phyloP scores from a whole-genome alignment of 768 basidiomycete species.

The Mycena crocata region DNA sequence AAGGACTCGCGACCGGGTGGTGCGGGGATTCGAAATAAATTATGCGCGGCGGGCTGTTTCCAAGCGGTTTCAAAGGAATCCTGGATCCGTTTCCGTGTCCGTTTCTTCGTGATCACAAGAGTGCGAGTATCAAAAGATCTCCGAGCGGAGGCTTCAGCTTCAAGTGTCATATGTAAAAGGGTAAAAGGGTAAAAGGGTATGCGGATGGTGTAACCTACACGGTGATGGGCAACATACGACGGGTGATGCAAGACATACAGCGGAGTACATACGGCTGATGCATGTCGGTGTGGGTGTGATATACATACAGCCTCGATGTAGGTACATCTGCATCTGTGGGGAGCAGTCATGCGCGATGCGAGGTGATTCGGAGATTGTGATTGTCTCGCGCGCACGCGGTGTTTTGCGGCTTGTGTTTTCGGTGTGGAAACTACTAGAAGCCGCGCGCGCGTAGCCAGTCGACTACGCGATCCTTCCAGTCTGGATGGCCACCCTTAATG shows the following conservation, averaged over 20 bases:
- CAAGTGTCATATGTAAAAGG: not conserved
- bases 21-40: constrained; percentile 17
- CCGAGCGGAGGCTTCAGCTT: constrained; percentile 3
- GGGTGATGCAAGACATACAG: not conserved
- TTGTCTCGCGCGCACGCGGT: constrained; percentile 14
- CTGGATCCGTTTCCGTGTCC: not conserved
- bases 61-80: constrained; percentile 1
- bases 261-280: constrained; percentile 10
- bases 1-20: constrained; percentile 9
- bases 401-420: constrained; percentile 2
- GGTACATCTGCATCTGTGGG: constrained; percentile 13
- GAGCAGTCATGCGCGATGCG: constrained; percentile 18
- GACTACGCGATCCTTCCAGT: constrained; percentile 69
- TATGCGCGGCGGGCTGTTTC: not conserved
- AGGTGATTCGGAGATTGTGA: constrained; percentile 17
- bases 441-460: constrained; percentile 74
- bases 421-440: constrained; percentile 55
- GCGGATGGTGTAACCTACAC: constrained; percentile 12
- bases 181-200: not conserved
- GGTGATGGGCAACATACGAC: constrained; percentile 13
- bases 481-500: constrained; percentile 65
- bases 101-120: not conserved
- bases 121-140: constrained; percentile 12
- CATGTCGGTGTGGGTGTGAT: constrained; percentile 13
- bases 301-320: constrained; percentile 9